Conservation (phyloP, 768 basidiomycete genomes). For the Tricholoma sp. region DNA sequence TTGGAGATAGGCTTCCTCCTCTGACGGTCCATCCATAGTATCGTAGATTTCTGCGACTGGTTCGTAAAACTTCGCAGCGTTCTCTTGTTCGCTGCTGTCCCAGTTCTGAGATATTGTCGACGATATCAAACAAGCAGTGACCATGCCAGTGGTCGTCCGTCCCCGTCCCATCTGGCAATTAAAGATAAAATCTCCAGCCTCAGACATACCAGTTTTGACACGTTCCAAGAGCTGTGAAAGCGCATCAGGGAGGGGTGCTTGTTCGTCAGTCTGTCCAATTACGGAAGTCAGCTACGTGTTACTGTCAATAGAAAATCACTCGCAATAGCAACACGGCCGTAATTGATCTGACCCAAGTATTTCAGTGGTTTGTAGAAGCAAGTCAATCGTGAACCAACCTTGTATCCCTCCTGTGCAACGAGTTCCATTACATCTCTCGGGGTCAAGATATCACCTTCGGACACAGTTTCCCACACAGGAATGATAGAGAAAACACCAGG, state of each 20-base stretch:
- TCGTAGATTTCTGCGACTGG: slow-evolving; percentile 45
- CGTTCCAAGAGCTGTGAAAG: slow-evolving; percentile 75
- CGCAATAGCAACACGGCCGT: slow-evolving; percentile 87
- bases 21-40: slow-evolving; percentile 74
- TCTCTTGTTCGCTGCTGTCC: slow-evolving; percentile 34
- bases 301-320: slow-evolving; percentile 22
- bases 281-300: slow-evolving; percentile 1
- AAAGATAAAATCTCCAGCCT: slow-evolving; percentile 79
- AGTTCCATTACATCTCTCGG: slow-evolving; percentile 76
- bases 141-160: slow-evolving; percentile 95
- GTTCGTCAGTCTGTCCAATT: slow-evolving; percentile 79
- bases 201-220: slow-evolving; percentile 50
- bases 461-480: slow-evolving; percentile 90
- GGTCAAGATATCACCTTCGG: slow-evolving; percentile 79
- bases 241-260: slow-evolving; percentile 88
- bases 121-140: slow-evolving; percentile 81
- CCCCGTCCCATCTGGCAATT: slow-evolving; percentile 97
- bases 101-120: slow-evolving; percentile 53
- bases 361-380: background rate
- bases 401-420: slow-evolving; percentile 74
- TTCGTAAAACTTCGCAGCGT: slow-evolving; percentile 32
- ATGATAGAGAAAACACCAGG: slow-evolving; percentile 88
- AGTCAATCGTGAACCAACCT: slow-evolving; percentile 35
- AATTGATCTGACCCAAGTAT: slow-evolving; percentile 58
- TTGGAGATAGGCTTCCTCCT: slow-evolving; percentile 85